Conservation (phyloP, 768 basidiomycete species). For the Tylopilus subfusipes region DNA sequence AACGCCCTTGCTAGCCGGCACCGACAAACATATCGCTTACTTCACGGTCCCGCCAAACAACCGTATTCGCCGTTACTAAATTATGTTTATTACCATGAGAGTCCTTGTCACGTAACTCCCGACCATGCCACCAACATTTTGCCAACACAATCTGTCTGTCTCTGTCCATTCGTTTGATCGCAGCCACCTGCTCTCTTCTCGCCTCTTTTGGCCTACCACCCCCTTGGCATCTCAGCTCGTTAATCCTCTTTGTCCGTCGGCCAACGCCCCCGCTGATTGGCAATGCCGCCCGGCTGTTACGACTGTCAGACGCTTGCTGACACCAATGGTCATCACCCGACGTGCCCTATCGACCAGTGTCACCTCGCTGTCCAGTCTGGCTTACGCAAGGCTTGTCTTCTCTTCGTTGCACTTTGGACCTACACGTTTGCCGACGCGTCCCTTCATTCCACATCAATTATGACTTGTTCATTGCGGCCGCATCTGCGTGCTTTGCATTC, state of each 20-base stretch:
- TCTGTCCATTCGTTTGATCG: no score
- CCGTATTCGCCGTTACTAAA: slow-evolving; percentile 6
- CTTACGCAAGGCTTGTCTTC: background rate
- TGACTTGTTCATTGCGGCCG: background rate
- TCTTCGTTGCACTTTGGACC: background rate
- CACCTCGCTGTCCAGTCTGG: background rate
- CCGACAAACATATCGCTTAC: background rate
- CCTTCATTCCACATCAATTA: slow-evolving; percentile 5
- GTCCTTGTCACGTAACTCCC: background rate
- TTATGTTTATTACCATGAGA: slow-evolving; percentile 5
- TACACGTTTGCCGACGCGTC: slow-evolving; percentile 7
- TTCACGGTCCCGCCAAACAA: slow-evolving; percentile 1
- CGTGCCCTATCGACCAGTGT: background rate
- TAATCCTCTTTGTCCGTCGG: background rate
- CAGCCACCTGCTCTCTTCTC: background rate
- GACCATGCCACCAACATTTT: no score
- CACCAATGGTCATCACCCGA: background rate
- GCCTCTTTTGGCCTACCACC: background rate
- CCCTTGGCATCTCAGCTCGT: background rate
- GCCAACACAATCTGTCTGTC: background rate
- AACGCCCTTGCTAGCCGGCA: background rate
- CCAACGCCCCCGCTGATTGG: background rate
- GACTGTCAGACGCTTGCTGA: background rate
- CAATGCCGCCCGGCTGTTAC: background rate
- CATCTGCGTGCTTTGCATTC: slow-evolving; percentile 6